phyloP scores from a whole-genome alignment of 192 early-diverging fungal species.

The Physocladia obscura region DNA sequence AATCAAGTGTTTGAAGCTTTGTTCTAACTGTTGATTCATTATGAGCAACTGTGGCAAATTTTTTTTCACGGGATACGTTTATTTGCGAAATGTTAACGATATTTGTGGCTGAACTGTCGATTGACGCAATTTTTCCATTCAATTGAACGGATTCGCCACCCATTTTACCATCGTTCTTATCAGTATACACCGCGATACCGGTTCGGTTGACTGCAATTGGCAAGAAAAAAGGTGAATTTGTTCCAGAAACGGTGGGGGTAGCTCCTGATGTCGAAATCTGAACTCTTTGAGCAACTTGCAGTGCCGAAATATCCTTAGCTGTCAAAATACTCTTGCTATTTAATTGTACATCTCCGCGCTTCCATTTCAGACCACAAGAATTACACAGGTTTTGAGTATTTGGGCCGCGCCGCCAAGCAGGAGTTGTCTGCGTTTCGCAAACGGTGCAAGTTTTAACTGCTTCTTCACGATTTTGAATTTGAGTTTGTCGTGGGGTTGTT shows the following conservation, averaged over 20 bases:
- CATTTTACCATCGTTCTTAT: not conserved
- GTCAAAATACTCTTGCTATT: not conserved
- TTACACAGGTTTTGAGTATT: constrained; percentile 7
- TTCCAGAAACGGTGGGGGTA: not conserved
- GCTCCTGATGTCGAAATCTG: not conserved
- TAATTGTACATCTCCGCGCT: not conserved
- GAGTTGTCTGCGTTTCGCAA: too few species aligned
- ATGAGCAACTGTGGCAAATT: too few species aligned
- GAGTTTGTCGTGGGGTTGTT: not conserved
- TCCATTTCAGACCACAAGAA: constrained; percentile 3
- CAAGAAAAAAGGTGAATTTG: not conserved
- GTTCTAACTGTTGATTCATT: too few species aligned
- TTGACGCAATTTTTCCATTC: too few species aligned
- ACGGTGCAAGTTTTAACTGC: not conserved
- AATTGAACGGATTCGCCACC: not conserved
- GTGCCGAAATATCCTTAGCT: too few species aligned
- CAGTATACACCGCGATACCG: not conserved
- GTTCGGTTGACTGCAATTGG: not conserved
- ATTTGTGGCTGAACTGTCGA: not conserved
- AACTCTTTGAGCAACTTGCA: not conserved
- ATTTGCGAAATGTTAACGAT: not conserved
- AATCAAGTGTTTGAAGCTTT: not conserved
- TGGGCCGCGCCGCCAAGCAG: too few species aligned
- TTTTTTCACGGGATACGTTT: too few species aligned
- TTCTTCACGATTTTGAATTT: too few species aligned